phyloP scores from a whole-genome alignment of 371 early-diverging fungal genomes.

The Apophysomyces ossiformis region DNA sequence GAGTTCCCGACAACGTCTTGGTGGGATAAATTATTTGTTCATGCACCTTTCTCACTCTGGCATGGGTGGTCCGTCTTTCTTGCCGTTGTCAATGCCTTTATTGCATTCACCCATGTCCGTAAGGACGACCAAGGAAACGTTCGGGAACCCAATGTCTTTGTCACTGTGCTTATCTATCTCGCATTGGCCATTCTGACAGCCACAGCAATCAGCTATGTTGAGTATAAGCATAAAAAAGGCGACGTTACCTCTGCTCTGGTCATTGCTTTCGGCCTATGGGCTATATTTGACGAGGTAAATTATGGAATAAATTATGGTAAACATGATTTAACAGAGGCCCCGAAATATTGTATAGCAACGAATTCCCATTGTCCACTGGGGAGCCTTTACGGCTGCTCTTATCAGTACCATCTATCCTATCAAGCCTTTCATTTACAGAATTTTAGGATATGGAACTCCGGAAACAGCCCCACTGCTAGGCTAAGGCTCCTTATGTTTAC shows the following conservation, averaged over 20 bases:
- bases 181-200: constrained; percentile 60
- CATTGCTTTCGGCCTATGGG: constrained; percentile 56
- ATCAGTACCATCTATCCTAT: constrained; percentile 59
- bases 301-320: no score
- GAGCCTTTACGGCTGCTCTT: constrained; percentile 57
- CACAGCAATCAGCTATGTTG: constrained; percentile 71
- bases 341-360: constrained; percentile 34
- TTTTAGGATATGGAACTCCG: constrained; percentile 41
- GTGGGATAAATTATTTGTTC: constrained; percentile 64
- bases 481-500: constrained; percentile 16
- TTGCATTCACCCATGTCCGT: constrained; percentile 53
- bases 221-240: constrained; percentile 64
- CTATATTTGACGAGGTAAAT: constrained; percentile 49
- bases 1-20: constrained; percentile 47
- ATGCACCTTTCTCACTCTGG: constrained; percentile 76
- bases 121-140: constrained; percentile 21
- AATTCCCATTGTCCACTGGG: constrained; percentile 35
- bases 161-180: constrained; percentile 55
- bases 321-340: no score
- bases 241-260: constrained; percentile 66
- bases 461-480: constrained; percentile 54
- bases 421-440: constrained; percentile 54
- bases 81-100: constrained; percentile 64
- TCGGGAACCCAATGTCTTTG: constrained; percentile 48
- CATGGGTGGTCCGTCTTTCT: constrained; percentile 74